These are phyloP conservation scores for Moesziomyces antarcticus DNA, from an alignment of 1,284 basidiomycete species.

Conservation along the genomic window DNA sequence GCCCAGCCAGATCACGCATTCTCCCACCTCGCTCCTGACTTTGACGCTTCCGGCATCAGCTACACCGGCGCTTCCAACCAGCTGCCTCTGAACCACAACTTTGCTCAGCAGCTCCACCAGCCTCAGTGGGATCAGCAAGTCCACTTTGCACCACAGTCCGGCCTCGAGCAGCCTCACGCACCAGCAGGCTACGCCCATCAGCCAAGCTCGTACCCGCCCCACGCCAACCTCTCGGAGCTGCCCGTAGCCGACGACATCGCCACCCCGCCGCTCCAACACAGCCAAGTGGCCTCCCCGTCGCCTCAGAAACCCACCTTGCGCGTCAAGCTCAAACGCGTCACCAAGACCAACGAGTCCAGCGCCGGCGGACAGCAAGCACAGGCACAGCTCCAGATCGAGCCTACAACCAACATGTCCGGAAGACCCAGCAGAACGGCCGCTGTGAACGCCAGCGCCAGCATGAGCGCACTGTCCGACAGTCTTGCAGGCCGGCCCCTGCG, in stretches of 20 bases:
- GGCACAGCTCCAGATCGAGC: conserved; percentile 37
- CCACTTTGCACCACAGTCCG: neutral
- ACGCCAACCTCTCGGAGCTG: neutral
- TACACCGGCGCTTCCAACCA: neutral
- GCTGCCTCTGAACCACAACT: neutral
- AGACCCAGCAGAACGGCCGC: conserved; percentile 25
- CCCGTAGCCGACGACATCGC: conserved; percentile 5
- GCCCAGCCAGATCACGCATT: neutral
- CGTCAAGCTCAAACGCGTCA: conserved; percentile 28
- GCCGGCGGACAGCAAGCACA: conserved; percentile 32
- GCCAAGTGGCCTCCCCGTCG: conserved; percentile 11
- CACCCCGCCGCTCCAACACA: conserved; percentile 10
- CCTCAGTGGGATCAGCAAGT: conserved; percentile 10
- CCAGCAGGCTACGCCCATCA: neutral
- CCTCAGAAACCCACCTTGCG: conserved; percentile 13
- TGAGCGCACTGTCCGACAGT: conserved; percentile 13
- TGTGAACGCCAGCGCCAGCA: conserved; percentile 21
- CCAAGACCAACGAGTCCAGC: conserved; percentile 19
- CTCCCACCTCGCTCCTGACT: conserved; percentile 3
- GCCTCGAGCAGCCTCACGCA: conserved; percentile 7
- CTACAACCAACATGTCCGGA: conserved; percentile 12
- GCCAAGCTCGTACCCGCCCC: conserved; percentile 1
- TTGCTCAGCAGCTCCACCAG: conserved; percentile 9
- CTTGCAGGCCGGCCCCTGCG: conserved; percentile 8
- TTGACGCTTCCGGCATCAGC: neutral